These are phyloP conservation scores for Debaryomyces tyrocola DNA, from an alignment of 805 yeast genomes.

Conservation along the genomic window DNA sequence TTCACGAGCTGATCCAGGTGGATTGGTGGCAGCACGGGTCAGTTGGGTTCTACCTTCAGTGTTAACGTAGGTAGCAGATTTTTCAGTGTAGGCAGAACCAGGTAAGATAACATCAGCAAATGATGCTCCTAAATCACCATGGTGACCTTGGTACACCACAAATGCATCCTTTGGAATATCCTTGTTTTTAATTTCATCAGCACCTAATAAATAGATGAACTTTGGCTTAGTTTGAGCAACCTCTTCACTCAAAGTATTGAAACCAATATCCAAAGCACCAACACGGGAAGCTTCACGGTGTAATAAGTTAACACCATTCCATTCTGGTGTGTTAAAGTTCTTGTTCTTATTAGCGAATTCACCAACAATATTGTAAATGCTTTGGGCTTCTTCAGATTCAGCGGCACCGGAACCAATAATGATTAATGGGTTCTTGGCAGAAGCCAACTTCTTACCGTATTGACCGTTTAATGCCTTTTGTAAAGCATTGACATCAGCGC, in stretches of 20 bases:
- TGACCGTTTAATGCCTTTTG: constrained; percentile 62
- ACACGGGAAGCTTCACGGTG: constrained; percentile 88
- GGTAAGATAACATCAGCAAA: constrained; percentile 86
- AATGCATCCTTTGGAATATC: constrained; percentile 83
- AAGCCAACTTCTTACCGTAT: constrained; percentile 63
- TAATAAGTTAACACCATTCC: constrained; percentile 80
- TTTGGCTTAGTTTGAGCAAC: constrained; percentile 57
- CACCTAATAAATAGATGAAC: constrained; percentile 77
- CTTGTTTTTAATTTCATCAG: constrained; percentile 71
- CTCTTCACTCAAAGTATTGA: constrained; percentile 52
- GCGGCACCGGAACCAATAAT: constrained; percentile 79
- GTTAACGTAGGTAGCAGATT: constrained; percentile 79
- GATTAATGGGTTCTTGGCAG: constrained; percentile 73
- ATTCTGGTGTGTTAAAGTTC: constrained; percentile 65
- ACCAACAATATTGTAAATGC: constrained; percentile 59
- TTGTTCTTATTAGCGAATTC: constrained; percentile 55
- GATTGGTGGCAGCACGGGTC: constrained; percentile 82
- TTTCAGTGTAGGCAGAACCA: constrained; percentile 87
- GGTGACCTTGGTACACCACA: constrained; percentile 89
- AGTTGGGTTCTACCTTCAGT: constrained; percentile 88
- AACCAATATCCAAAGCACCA: constrained; percentile 85
- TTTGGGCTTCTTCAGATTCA: constrained; percentile 63
- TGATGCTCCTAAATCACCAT: constrained; percentile 87
- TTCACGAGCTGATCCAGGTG: constrained; percentile 88
- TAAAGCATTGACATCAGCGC: constrained; percentile 58